Base-by-base conservation (phyloP, 2,329 filamentous ascomycete genomes). In the Beauveria rudraprayagi region DNA sequence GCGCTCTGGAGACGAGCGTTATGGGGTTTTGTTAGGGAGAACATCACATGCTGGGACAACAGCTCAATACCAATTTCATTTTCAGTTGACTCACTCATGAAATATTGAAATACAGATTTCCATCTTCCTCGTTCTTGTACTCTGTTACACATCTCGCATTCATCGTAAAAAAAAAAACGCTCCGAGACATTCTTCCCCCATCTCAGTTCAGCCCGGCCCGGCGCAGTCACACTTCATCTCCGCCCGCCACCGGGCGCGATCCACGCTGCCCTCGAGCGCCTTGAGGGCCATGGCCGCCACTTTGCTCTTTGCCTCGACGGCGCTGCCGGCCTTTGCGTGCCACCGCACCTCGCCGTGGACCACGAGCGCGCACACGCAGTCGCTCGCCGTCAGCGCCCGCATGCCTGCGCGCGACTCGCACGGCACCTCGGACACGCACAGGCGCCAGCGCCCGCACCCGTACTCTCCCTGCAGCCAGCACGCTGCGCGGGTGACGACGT, bases 401-500 rank as follows among this genome's bases (percentile, higher is more conserved):
- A 71, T 70, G 11, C 75, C 77, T 17, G 77, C 72, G 60, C 82
- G 80, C 1, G 76, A 70, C 5, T 65, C 63, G 30, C 67, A 70
- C 16, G 70, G 70, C 63, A 77, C 77, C 17, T 80, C 73, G 44
- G 79, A 76, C 11, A 78, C 75, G 64, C 83, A 76, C 54, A 87
- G 70, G 9, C 84, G 78, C 79, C 81, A 85, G 58, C 77, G 71
- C 2, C 62, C 75, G 71, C 93, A 97, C 30, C 80, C 83, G 63
- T 91, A 86, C 11, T 83, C 79, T 11, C 80, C 77, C 9, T 83
- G 77, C 63, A 97, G 77, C 63, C 84, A 78, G 50, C 84, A 84
- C 46, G 84, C 78, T 0, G 96, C 79, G 47, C 83, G 84, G 0
- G 90, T 96, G 4, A 90, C 88, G 0, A 93, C 93, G 66, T 97